These are phyloP conservation scores for Umbelopsis sp. DNA, from an alignment of 192 early-diverging fungal genomes.

Conservation along the genomic window DNA sequence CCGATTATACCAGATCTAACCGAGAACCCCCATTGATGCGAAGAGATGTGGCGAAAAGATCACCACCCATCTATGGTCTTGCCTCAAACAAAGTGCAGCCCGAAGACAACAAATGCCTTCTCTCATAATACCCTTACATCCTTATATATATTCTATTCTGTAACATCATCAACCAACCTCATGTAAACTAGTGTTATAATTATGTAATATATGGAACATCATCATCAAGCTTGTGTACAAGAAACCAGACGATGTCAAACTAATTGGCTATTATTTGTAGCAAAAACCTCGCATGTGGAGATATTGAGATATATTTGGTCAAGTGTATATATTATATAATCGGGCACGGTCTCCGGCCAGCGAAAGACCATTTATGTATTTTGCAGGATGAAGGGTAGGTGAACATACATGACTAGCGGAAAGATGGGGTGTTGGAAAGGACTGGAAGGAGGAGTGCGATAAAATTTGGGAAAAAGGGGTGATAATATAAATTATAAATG, in stretches of 20 bases:
- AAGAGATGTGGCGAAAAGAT: neutral
- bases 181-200: conserved; percentile 14
- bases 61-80: neutral
- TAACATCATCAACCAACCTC: conserved; percentile 9
- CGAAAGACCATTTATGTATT: conserved; percentile 1
- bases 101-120: neutral
- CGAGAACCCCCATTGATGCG: conserved; percentile 15
- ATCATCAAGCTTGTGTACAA: neutral
- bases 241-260: neutral
- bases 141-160: neutral
- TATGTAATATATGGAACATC: conserved; percentile 1
- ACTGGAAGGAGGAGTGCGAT: neutral
- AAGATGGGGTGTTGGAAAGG: neutral
- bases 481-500: neutral
- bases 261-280: neutral
- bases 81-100: neutral
- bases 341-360: conserved; percentile 1
- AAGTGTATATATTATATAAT: too few species aligned
- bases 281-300: too few species aligned
- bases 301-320: too few species aligned
- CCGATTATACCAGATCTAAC: neutral
- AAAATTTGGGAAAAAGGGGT: neutral
- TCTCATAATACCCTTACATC: conserved; percentile 4
- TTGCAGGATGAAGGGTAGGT: too few species aligned
- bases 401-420: neutral